These are phyloP conservation scores for Zymoseptoria passerinii DNA, from an alignment of 2,329 filamentous ascomycete genomes.

Conservation along the genomic window DNA sequence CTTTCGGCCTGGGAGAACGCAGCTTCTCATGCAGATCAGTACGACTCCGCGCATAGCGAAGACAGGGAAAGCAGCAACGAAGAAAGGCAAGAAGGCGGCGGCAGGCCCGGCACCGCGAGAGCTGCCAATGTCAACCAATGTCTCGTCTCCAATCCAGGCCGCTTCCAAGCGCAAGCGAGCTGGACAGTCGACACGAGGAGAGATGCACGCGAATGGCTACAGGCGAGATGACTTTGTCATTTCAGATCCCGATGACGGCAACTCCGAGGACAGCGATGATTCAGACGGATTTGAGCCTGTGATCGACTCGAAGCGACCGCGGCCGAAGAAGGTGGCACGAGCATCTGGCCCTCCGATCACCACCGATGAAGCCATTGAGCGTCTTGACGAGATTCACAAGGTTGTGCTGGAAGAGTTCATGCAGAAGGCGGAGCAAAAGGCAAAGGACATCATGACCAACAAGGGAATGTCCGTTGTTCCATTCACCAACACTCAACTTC, in stretches of 20 bases:
- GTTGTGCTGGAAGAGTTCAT: slow-evolving; percentile 60
- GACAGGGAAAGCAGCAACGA: slow-evolving; percentile 22
- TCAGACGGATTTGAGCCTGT: slow-evolving; percentile 43
- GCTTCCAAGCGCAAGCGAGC: slow-evolving; percentile 33
- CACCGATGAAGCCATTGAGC: slow-evolving; percentile 46
- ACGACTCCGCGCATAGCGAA: slow-evolving; percentile 22
- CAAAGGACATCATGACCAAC: slow-evolving; percentile 54
- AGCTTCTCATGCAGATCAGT: slow-evolving; percentile 48
- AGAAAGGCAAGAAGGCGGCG: slow-evolving; percentile 27
- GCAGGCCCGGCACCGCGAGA: slow-evolving; percentile 33
- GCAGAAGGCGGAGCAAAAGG: slow-evolving; percentile 49
- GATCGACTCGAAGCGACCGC: slow-evolving; percentile 29
- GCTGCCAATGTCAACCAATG: slow-evolving; percentile 55
- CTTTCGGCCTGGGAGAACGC: slow-evolving; percentile 37
- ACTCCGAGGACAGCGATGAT: slow-evolving; percentile 32
- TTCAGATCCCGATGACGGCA: slow-evolving; percentile 25
- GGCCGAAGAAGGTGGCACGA: slow-evolving; percentile 30
- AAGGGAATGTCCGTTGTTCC: slow-evolving; percentile 49
- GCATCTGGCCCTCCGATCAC: slow-evolving; percentile 52
- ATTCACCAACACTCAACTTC: slow-evolving; percentile 62
- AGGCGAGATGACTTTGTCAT: slow-evolving; percentile 32
- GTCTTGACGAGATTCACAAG: slow-evolving; percentile 52
- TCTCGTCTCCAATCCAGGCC: slow-evolving; percentile 55
- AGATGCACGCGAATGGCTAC: slow-evolving; percentile 28
- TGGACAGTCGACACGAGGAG: slow-evolving; percentile 19